Conservation (phyloP, 1,284 basidiomycete species). For the Ceratobasidium sp. region DNA sequence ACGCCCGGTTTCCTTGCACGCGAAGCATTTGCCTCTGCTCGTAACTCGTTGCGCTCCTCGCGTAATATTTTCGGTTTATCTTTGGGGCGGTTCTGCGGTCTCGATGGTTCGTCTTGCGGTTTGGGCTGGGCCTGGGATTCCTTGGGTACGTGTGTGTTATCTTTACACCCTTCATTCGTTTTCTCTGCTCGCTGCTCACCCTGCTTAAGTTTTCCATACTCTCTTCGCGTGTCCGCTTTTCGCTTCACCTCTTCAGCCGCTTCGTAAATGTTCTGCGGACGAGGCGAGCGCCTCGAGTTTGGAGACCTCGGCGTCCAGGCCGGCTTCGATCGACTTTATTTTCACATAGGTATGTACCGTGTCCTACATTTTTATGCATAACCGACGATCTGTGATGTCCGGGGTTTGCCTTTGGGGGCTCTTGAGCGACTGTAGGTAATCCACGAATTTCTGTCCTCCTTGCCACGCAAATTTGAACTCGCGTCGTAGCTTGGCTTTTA, state of each 20-base stretch:
- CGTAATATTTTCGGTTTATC: background rate
- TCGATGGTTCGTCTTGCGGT: background rate
- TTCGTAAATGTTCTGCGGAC: conserved; percentile 34
- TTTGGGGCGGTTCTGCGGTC: too few species aligned
- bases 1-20: conserved; percentile 43
- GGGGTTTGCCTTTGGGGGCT: conserved; percentile 4
- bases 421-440: conserved; percentile 50
- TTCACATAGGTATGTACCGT: conserved; percentile 32
- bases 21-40: conserved; percentile 45
- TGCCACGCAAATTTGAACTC: conserved; percentile 50
- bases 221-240: background rate
- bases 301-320: conserved; percentile 26
- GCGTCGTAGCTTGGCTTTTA: conserved; percentile 51
- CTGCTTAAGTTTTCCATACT: too few species aligned
- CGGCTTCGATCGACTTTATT: conserved; percentile 34
- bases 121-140: background rate
- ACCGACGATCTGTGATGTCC: conserved; percentile 4
- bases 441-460: conserved; percentile 45
- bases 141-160: background rate
- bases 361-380: conserved; percentile 41
- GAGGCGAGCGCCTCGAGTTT: conserved; percentile 4
- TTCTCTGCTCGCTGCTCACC: background rate
- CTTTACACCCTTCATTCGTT: background rate
- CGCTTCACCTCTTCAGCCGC: background rate
- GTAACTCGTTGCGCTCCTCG: conserved; percentile 29